Evolutionary conservation across 2,329 filamentous ascomycete genomes (phyloP), one percentile per base, ranked within the genome.

Genomic region (Plenodomus biglobosus): DNA sequence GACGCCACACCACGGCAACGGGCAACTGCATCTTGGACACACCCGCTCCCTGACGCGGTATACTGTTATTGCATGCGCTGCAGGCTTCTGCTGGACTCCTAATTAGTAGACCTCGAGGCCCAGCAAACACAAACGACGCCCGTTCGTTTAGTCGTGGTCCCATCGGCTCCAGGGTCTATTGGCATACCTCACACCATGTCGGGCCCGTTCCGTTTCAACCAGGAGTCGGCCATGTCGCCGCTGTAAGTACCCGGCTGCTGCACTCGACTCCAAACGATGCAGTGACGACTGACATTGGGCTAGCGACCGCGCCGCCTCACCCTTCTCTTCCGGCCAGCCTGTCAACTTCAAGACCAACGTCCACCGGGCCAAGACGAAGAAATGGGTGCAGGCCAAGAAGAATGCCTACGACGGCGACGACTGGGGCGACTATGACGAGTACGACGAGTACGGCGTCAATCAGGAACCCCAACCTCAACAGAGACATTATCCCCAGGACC

Each of bases 331-430:
- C 32, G 58, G 55, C 32, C 77, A 77, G 44, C 74, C 78, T 20
- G 72, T 81, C 21, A 82, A 80, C 20, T 96, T 92, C 74, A 87
- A 88, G 69, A 84, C 90, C 42, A 95, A 96, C 70, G 85, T 96
- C 40, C 92, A 89, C 73, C 85, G 92, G 53, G 82, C 85, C 46
- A 95, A 95, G 76, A 96, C 92, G 46, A 88, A 86, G 74, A 95
- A 95, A 81, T 97, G 92, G 92, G 87, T 92, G 32, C 87, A 95
- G 64, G 92, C 92, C 30, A 92, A 92, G 72, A 80, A 84, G 49
- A 85, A 88, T 61, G 88, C 84, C 66, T 97, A 97, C 66, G 92
- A 92, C 64, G 92, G 92, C 55, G 91, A 95, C 63, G 92, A 96
- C 66, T 96, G 92, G 92, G 92, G 90, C 30, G 87, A 83, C 37